phyloP scores from a whole-genome alignment of 176 grass and related monocot genomes.

The Dendrocalamus sinicus region DNA sequence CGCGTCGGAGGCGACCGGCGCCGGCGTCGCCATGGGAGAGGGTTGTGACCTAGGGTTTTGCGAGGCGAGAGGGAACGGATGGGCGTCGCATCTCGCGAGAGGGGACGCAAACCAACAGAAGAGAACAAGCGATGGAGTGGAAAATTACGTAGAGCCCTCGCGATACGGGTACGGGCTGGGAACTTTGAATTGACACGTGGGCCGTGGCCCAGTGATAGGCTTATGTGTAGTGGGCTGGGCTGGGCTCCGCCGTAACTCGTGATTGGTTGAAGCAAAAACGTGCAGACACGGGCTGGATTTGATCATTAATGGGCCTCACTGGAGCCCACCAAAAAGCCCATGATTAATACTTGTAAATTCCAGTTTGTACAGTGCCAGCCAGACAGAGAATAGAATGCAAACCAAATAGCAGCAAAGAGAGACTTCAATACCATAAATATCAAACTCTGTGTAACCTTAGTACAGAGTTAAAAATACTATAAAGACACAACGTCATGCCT shows the following conservation, averaged over 20 bases:
- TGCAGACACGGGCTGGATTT: neutral
- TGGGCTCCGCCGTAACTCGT: neutral
- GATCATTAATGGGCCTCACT: no score
- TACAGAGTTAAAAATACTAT: neutral
- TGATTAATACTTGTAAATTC: neutral
- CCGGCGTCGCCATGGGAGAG: constrained; percentile 47
- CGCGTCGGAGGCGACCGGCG: constrained; percentile 35
- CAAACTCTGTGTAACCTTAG: neutral
- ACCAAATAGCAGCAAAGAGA: neutral
- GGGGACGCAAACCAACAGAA: neutral
- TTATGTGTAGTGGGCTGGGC: neutral
- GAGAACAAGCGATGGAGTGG: neutral
- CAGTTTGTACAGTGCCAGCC: neutral
- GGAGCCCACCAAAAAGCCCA: neutral
- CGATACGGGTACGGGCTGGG: neutral
- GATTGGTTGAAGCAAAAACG: no score
- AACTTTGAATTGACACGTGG: neutral
- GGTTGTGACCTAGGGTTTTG: constrained; percentile 59
- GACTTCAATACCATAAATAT: neutral
- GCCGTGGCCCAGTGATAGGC: neutral
- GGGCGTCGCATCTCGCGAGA: constrained; percentile 20
- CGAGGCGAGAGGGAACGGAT: neutral
- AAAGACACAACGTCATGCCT: neutral
- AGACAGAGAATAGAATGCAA: neutral
- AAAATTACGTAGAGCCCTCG: neutral